These are phyloP conservation scores for Aspergillus steynii DNA, from an alignment of 495 filamentous ascomycete genomes.

Conservation along the genomic window DNA sequence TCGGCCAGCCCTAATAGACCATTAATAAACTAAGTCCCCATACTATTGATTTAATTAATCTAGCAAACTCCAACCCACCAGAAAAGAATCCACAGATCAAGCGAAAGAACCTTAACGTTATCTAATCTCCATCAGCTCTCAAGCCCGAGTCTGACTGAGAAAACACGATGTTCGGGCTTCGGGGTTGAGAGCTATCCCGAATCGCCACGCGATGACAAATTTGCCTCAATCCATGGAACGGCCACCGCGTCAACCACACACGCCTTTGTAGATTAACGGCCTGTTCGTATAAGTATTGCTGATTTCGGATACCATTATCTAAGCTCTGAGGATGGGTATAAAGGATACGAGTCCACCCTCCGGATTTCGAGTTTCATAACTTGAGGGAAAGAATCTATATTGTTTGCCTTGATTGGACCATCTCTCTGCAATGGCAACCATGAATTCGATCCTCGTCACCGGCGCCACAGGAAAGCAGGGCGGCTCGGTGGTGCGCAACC, in stretches of 20 bases:
- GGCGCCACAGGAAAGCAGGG: conserved; percentile 77
- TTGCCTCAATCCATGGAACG: background rate
- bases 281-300: too few relatives aligned
- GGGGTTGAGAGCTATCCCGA: background rate
- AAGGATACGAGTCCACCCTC: background rate
- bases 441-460: conserved; percentile 55
- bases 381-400: too few relatives aligned
- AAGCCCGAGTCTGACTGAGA: background rate
- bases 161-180: background rate
- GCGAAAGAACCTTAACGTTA: background rate
- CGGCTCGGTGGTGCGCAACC: conserved; percentile 57
- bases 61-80: too few relatives aligned
- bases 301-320: background rate
- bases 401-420: too few relatives aligned
- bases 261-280: too few relatives aligned
- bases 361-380: too few relatives aligned
- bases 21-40: too few relatives aligned
- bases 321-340: background rate
- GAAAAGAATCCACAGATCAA: too few relatives aligned
- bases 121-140: background rate
- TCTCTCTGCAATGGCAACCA: background rate
- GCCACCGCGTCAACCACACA: background rate
- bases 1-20: too few relatives aligned
- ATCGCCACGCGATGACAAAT: background rate
- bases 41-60: too few relatives aligned